Base-by-base conservation (phyloP, 2,329 filamentous ascomycete species). In the Penicillium sp. region DNA sequence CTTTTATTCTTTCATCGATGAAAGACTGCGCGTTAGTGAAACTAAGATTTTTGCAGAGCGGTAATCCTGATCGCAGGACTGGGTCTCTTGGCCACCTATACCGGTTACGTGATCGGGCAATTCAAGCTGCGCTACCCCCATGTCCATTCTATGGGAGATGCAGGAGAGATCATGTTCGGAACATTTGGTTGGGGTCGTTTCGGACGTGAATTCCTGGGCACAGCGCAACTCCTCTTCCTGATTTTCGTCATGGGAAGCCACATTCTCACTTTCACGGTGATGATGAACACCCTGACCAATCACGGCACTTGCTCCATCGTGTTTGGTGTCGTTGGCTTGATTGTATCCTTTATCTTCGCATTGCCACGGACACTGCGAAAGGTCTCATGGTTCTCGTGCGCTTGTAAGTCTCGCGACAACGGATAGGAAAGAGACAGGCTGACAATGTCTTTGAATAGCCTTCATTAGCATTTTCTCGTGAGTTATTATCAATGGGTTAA, bases 201-300 rank as follows among this genome's bases (percentile, higher is more conserved):
- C 24, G 84, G 83, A 0, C 29, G 83, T 53, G 82, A 86, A 63
- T 57, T 89, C 24, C 74, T 87, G 33, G 84, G 83, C 29, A 70
- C 75, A 48, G 84, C 81, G 57, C 85, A 86, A 56, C 69, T 80
- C 4, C 70, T 88, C 8, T 81, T 88, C 65, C 73, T 88, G 29
- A 71, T 85, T 51, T 87, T 89, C 71, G 80, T 87, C 54, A 83
- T 85, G 67, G 85, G 80, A 18, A 86, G 84, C 15, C 87, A 89
- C 70, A 77, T 86, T 47, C 71, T 88, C 51, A 87, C 85, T 0
- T 87, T 87, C 55, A 79, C 80, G 16, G 85, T 88, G 59, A 85
- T 85, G 64, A 80, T 88, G 68, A 83, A 83, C 59, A 82, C 79
- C 48, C 70, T 89, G 33, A 84, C 83, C 7, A 69, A 81, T 2